phyloP scores from a whole-genome alignment of 2,329 filamentous ascomycete species.

The Colletotrichum nymphaeae region DNA sequence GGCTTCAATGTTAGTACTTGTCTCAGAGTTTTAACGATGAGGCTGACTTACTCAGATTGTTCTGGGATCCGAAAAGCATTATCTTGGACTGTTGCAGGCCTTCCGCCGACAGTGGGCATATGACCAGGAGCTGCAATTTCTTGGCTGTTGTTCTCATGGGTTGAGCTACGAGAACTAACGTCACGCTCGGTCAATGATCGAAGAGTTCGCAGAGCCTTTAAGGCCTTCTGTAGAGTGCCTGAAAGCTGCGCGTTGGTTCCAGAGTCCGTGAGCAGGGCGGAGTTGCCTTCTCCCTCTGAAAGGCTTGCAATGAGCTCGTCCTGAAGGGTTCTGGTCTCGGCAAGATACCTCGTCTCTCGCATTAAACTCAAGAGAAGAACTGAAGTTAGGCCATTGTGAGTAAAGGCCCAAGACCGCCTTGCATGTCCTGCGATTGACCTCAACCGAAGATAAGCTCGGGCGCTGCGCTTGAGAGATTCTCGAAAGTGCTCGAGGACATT shows the following conservation, averaged over 20 bases:
- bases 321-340: not conserved
- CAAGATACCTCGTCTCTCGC: conserved; percentile 24
- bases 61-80: not conserved
- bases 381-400: conserved; percentile 30
- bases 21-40: not conserved
- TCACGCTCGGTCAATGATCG: not conserved
- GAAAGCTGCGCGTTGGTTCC: not conserved
- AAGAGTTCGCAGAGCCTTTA: not conserved
- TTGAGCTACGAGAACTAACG: not conserved
- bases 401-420: conserved; percentile 29
- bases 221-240: not conserved
- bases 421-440: conserved; percentile 25
- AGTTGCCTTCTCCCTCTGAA: not conserved
- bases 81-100: not conserved
- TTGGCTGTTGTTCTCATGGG: not conserved
- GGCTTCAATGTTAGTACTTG: not conserved
- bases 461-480: conserved; percentile 20
- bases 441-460: conserved; percentile 23
- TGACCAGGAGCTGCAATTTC: not conserved
- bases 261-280: not conserved
- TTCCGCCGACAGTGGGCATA: not conserved
- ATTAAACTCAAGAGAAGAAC: conserved; percentile 26
- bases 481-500: conserved; percentile 13
- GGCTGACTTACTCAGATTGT: not conserved
- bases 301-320: conserved; percentile 1